Base-by-base conservation (phyloP, 139 green algal genomes). In the Closterium sp. region DNA sequence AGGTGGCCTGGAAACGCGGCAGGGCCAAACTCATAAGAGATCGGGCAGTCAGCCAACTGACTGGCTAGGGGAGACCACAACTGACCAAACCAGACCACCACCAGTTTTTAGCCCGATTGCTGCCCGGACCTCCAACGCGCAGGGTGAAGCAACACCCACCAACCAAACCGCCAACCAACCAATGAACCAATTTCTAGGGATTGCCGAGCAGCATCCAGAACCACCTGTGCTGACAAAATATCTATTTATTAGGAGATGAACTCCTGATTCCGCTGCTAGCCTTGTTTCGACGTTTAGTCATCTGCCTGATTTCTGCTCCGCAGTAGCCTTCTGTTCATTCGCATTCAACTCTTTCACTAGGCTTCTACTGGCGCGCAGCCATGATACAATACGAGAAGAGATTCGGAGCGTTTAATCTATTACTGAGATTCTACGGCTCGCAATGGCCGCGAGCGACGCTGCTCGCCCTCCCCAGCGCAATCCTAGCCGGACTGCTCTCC, bases 381-480 rank as follows among this genome's bases (percentile, higher is more conserved):
- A 93, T 93, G 90, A 93, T 93, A 89, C n/a, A 93, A 9, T 93
- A 93, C 32, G 87, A 93, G 90, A 93, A 93, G 34, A 62, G 73
- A 29, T 91, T 93, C 31, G 91, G 91, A 17, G 91, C 91, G 24
- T 89, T 93, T 24, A 93, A 93, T 31, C 91, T 93, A 0, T 42
- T 93, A 0, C 31, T 87, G n/a, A 90, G 91, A 31, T 50, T 91
- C 32, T 93, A 93, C 88, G 91, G 91, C 28, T 93, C 91, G 27
- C 31, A 86, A 50, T 93, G 86, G 88, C 91, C 89, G 19, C 88
- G 91, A 27, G 86, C 91, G n/a, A n/a, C 32, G 22, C 30, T 93
- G 5, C 92, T 93, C 27, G 91, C 91, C 27, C 31, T 93, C 4
- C 91, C 91, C 1, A 89, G 89, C 31, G 31, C 89, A 19, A 86